Conservation (phyloP, 257 asterid genomes). For the Solanum pennellii region DNA sequence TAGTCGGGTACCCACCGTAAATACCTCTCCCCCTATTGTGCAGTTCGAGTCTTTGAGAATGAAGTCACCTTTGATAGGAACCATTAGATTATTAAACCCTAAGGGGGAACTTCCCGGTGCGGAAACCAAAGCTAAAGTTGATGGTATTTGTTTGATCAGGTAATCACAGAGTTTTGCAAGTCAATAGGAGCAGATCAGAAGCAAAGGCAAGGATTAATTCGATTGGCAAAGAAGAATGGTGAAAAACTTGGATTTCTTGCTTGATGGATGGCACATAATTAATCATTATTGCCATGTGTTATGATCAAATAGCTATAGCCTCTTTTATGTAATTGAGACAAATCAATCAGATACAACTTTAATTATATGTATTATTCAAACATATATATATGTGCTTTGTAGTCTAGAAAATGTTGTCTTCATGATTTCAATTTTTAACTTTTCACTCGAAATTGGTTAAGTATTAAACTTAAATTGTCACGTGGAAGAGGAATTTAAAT, state of each 20-base stretch:
- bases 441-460: not conserved
- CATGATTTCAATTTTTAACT: not conserved
- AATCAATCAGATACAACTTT: not conserved
- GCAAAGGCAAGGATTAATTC: constrained; percentile 80
- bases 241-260: constrained; percentile 84
- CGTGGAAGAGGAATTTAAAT: not conserved
- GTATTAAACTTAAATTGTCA: not conserved
- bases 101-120: not conserved
- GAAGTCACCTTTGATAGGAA: not conserved
- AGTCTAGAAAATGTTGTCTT: not conserved
- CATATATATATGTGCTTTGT: not conserved
- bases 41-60: not conserved
- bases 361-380: not conserved
- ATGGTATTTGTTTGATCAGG: constrained; percentile 27
- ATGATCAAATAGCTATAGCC: not conserved
- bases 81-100: not conserved
- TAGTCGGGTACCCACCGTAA: not conserved
- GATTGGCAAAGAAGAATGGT: constrained; percentile 89
- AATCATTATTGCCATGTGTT: not conserved
- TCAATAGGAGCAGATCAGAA: constrained; percentile 88
- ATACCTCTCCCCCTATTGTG: not conserved
- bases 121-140: not conserved
- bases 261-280: constrained; percentile 12
- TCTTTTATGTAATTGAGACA: not conserved
- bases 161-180: constrained; percentile 89